These are phyloP conservation scores for Purpureocillium takamizusanense DNA, from an alignment of 2,329 filamentous ascomycete genomes.

Conservation along the genomic window DNA sequence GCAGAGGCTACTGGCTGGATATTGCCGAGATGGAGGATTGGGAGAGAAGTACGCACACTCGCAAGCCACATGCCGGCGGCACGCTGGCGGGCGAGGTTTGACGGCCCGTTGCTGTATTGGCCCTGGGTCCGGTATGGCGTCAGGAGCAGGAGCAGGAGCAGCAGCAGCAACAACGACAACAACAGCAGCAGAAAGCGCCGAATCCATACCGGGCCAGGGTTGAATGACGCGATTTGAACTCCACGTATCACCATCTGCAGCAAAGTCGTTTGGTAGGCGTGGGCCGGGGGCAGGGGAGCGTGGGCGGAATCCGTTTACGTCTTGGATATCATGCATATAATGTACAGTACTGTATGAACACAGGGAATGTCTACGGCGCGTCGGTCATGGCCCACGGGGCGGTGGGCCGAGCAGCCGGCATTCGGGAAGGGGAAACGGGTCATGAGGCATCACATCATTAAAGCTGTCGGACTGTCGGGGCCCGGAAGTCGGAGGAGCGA, in stretches of 20 bases:
- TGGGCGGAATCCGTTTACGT: neutral
- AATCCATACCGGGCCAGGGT: slow-evolving; percentile 1
- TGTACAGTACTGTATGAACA: no score
- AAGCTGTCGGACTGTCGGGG: neutral
- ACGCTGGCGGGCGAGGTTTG: slow-evolving; percentile 25
- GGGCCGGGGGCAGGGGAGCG: neutral
- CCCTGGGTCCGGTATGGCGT: slow-evolving; percentile 1
- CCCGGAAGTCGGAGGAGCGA: slow-evolving; percentile 7
- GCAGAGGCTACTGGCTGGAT: slow-evolving; percentile 74
- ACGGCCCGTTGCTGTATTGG: slow-evolving; percentile 4
- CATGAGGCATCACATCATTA: slow-evolving; percentile 5
- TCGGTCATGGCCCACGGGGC: neutral
- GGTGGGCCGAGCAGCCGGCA: slow-evolving; percentile 2
- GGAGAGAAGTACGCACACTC: slow-evolving; percentile 46
- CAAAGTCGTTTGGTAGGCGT: neutral
- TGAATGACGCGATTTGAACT: slow-evolving; percentile 10
- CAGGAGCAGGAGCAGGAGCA: no score
- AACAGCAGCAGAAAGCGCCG: neutral
- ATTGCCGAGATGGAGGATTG: slow-evolving; percentile 58
- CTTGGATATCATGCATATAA: no score
- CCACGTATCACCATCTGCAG: slow-evolving; percentile 7
- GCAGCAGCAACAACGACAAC: no score
- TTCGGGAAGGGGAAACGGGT: slow-evolving; percentile 2
- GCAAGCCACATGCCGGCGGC: slow-evolving; percentile 40
- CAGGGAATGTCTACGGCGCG: slow-evolving; percentile 1